These are phyloP conservation scores for Suhomyces chickasaworum DNA, from an alignment of 1,139 yeast genomes.

Conservation along the genomic window DNA sequence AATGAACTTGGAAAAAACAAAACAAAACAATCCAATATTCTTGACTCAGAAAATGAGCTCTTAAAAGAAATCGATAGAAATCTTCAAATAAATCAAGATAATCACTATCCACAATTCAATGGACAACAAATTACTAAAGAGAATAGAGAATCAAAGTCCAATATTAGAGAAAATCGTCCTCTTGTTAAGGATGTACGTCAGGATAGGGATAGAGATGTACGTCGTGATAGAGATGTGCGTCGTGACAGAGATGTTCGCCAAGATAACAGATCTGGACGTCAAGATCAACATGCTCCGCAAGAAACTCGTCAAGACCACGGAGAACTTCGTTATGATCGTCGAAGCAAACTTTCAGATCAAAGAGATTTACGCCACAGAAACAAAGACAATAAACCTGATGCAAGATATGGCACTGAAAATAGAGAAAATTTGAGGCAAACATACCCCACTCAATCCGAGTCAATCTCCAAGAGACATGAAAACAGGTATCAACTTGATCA, in stretches of 20 bases:
- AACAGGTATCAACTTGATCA: background rate
- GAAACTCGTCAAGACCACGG: background rate
- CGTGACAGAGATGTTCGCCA: background rate
- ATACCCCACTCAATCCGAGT: background rate
- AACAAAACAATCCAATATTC: background rate
- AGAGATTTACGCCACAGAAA: background rate
- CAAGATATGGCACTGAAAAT: background rate
- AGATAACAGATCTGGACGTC: background rate
- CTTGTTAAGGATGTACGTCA: too few species aligned
- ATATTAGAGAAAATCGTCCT: background rate
- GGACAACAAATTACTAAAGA: background rate
- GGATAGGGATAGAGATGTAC: background rate
- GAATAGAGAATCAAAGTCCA: background rate
- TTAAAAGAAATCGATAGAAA: constrained; percentile 5
- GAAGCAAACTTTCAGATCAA: background rate
- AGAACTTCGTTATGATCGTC: background rate
- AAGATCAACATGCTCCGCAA: background rate
- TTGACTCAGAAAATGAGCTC: constrained; percentile 6
- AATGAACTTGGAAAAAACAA: constrained; percentile 16
- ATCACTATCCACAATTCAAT: background rate
- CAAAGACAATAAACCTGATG: background rate
- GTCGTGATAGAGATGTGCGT: background rate
- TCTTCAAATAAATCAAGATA: background rate
- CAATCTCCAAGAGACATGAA: background rate
- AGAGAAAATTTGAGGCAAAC: background rate